These are phyloP conservation scores for Aspergillus campestris DNA, from an alignment of 495 filamentous ascomycete species.

Conservation along the genomic window DNA sequence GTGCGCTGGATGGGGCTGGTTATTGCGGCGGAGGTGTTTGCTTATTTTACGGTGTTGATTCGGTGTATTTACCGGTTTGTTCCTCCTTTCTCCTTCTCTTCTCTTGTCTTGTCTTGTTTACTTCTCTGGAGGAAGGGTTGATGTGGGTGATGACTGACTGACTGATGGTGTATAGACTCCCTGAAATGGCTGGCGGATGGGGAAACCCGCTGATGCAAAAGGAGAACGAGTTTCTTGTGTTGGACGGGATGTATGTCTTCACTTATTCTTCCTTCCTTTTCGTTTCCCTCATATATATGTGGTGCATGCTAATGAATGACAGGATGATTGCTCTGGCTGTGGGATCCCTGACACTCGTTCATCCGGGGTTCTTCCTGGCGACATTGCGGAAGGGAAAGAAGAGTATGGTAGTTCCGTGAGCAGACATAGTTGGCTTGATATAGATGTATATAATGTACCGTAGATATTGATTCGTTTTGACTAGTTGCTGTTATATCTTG, in stretches of 20 bases:
- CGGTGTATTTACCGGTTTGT: conserved; percentile 58
- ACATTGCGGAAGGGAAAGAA: conserved; percentile 30
- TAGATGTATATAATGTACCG: too few relatives aligned
- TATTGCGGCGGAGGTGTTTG: conserved; percentile 40
- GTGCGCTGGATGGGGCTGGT: conserved; percentile 35
- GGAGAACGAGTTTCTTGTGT: conserved; percentile 52
- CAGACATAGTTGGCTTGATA: too few relatives aligned
- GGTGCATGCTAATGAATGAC: neutral
- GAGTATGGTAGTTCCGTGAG: conserved; percentile 1
- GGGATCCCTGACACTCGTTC: conserved; percentile 37
- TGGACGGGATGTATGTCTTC: conserved; percentile 47
- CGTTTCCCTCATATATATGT: neutral
- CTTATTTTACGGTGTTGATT: conserved; percentile 53
- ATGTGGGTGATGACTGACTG: neutral
- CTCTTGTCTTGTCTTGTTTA: neutral
- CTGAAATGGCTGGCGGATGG: conserved; percentile 58
- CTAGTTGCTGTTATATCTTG: too few relatives aligned
- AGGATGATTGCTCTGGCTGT: conserved; percentile 45
- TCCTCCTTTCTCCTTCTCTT: neutral
- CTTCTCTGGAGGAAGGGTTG: neutral
- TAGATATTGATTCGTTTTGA: too few relatives aligned
- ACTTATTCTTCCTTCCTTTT: neutral
- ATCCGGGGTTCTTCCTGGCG: conserved; percentile 42
- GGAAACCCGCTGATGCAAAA: conserved; percentile 59
- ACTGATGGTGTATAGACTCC: conserved; percentile 12